These are phyloP conservation scores for Neofusicoccum ribis DNA, from an alignment of 2,329 filamentous ascomycete genomes.

Conservation along the genomic window DNA sequence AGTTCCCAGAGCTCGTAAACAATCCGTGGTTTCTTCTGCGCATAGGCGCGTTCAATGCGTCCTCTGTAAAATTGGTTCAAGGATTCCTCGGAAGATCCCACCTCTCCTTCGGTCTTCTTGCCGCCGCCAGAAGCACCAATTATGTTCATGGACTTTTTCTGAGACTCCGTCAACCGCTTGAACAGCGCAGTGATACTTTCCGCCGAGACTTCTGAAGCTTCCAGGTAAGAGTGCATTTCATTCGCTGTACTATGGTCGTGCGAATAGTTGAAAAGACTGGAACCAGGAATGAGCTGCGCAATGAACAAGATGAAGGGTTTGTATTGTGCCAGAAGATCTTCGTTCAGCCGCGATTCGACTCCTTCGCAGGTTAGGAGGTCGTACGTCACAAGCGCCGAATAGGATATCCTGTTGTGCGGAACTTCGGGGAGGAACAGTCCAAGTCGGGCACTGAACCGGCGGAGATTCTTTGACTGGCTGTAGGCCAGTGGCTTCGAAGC, in stretches of 20 bases:
- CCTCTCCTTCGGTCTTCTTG: background rate
- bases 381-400: constrained; percentile 34
- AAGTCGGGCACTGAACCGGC: background rate
- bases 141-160: background rate
- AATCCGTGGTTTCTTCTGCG: constrained; percentile 21
- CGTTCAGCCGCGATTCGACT: constrained; percentile 21
- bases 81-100: constrained; percentile 22
- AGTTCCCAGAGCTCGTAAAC: constrained; percentile 27
- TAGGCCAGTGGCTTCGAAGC: background rate
- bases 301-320: constrained; percentile 33
- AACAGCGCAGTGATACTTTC: background rate
- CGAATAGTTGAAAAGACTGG: background rate
- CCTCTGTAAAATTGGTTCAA: constrained; percentile 29
- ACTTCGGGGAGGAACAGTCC: background rate
- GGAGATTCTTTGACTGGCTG: too few relatives aligned
- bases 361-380: constrained; percentile 27
- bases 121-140: background rate
- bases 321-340: constrained; percentile 26
- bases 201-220: background rate
- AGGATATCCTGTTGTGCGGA: background rate
- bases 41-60: constrained; percentile 28
- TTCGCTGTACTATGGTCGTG: background rate
- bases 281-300: background rate
- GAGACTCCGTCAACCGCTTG: background rate
- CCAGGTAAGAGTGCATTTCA: background rate